phyloP scores from a whole-genome alignment of 148 eudicot genomes.

The Salicornia ramosissima region DNA sequence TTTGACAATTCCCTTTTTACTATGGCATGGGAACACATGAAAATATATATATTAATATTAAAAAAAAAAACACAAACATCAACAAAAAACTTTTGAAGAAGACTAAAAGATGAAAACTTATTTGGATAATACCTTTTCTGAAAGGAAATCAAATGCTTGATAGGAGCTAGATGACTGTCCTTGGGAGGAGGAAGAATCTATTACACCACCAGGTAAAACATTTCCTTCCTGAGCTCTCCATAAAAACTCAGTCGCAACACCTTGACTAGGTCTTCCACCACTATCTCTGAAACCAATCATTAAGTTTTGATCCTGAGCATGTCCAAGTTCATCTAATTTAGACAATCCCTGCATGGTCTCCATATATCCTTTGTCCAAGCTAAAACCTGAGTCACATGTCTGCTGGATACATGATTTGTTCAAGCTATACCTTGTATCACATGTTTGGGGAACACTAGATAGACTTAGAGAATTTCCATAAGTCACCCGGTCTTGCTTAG shows the following conservation, averaged over 20 bases:
- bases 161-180: constrained; percentile 51
- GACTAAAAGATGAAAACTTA: background rate
- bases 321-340: constrained; percentile 37
- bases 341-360: constrained; percentile 49
- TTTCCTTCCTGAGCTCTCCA: constrained; percentile 63
- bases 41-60: background rate
- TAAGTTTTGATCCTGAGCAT: constrained; percentile 47
- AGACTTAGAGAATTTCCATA: constrained; percentile 46
- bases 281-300: constrained; percentile 61
- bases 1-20: too few species aligned
- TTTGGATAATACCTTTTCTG: constrained; percentile 54
- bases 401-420: constrained; percentile 39
- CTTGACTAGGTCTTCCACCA: constrained; percentile 40
- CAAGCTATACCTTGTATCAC: constrained; percentile 42
- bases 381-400: constrained; percentile 39
- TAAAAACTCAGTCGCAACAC: constrained; percentile 40
- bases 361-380: constrained; percentile 39
- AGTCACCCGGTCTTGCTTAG: constrained; percentile 40
- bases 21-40: background rate
- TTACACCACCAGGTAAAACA: constrained; percentile 44
- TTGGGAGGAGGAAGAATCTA: constrained; percentile 44
- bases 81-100: background rate
- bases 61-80: background rate
- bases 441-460: constrained; percentile 45
- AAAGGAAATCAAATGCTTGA: constrained; percentile 43